phyloP scores from a whole-genome alignment of 805 yeast genomes.

The Teunomyces panamensis region DNA sequence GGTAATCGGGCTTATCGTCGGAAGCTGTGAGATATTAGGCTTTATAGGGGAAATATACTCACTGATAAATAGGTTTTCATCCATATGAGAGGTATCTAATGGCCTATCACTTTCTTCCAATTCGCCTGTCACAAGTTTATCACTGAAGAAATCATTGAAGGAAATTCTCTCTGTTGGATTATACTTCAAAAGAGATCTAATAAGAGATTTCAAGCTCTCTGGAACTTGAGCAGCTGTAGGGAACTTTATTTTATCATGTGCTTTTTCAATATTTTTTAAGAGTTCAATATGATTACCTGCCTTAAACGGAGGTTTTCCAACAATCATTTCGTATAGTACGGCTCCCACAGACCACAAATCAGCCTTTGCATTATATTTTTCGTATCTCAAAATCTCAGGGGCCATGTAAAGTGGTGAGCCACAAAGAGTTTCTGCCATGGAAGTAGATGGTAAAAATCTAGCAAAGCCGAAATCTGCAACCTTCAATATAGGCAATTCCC shows the following conservation, averaged over 20 bases:
- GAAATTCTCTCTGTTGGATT: constrained; percentile 87
- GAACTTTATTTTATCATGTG: constrained; percentile 74
- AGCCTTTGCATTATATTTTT: constrained; percentile 95
- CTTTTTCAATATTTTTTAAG: constrained; percentile 77
- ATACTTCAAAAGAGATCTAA: constrained; percentile 72
- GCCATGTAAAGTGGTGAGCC: constrained; percentile 99
- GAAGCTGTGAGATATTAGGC: constrained; percentile 11
- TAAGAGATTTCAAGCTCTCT: constrained; percentile 62
- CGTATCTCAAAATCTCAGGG: constrained; percentile 91
- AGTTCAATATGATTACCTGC: constrained; percentile 93
- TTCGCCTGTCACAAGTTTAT: constrained; percentile 60
- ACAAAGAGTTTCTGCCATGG: constrained; percentile 95
- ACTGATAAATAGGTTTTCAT: constrained; percentile 79
- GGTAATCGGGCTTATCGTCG: constrained; percentile 11
- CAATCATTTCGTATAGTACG: constrained; percentile 90
- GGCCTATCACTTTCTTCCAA: constrained; percentile 54
- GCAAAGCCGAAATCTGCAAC: constrained; percentile 99
- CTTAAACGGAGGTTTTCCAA: constrained; percentile 94
- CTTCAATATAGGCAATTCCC: constrained; percentile 87
- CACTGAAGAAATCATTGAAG: constrained; percentile 81
- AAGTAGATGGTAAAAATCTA: constrained; percentile 85
- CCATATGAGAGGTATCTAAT: constrained; percentile 62
- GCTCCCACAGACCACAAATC: constrained; percentile 99
- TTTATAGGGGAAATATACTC: constrained; percentile 61
- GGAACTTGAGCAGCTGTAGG: constrained; percentile 68